These are phyloP conservation scores for Rhododendron ovatum DNA, from an alignment of 148 eudicot genomes.

Conservation along the genomic window DNA sequence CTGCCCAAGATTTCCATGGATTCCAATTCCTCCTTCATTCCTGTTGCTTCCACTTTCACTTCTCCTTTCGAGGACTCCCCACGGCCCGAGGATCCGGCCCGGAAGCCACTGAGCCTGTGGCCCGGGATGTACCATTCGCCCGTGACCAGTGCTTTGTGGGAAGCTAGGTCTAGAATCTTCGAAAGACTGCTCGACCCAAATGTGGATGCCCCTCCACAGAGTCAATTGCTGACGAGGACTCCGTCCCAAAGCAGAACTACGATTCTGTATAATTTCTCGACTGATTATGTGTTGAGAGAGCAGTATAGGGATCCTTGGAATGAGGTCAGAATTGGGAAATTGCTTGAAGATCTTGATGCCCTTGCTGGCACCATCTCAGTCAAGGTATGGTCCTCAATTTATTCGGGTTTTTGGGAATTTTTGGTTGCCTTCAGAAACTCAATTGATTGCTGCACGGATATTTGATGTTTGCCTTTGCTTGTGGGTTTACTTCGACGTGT, in stretches of 20 bases:
- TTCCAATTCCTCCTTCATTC: constrained; percentile 35
- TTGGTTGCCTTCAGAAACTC: neutral
- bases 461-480: neutral
- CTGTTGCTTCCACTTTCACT: constrained; percentile 63
- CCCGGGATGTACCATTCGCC: constrained; percentile 99
- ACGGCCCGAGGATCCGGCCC: constrained; percentile 22
- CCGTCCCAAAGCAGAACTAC: constrained; percentile 66
- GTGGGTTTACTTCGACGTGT: neutral
- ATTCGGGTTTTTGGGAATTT: neutral
- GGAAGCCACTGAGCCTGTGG: constrained; percentile 78
- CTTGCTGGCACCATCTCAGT: constrained; percentile 98
- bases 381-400: constrained; percentile 38
- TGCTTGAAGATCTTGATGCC: constrained; percentile 99
- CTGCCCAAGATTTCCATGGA: constrained; percentile 13
- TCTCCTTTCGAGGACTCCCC: constrained; percentile 45
- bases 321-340: constrained; percentile 85
- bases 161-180: constrained; percentile 67
- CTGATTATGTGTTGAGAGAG: constrained; percentile 77
- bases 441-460: neutral
- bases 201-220: constrained; percentile 71
- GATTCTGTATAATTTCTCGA: constrained; percentile 69
- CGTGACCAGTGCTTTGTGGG: constrained; percentile 93
- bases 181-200: constrained; percentile 70
- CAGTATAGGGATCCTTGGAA: constrained; percentile 97
- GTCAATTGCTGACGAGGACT: constrained; percentile 51